Evolutionary conservation across 495 filamentous ascomycete genomes (phyloP).

Genomic region (Alectoria sarmentosa): DNA sequence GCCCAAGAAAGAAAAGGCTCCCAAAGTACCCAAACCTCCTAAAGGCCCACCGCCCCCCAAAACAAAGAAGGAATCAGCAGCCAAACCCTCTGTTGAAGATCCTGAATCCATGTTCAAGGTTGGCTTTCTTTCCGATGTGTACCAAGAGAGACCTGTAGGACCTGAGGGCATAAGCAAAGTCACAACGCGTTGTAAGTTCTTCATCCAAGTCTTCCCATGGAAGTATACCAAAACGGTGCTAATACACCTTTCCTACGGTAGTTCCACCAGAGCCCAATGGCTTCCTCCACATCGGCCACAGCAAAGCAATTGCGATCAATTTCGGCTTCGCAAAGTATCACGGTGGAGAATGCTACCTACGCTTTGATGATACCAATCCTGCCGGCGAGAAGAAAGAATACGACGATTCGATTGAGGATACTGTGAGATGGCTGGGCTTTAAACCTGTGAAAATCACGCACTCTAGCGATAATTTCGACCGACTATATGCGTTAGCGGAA

Average conservation of each 20-base stretch:
- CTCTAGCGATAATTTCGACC: constrained; percentile 76
- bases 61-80: constrained; percentile 21
- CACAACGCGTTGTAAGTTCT: constrained; percentile 18
- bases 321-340: constrained; percentile 90
- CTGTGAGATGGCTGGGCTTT: constrained; percentile 77
- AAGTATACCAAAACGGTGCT: background rate
- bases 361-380: constrained; percentile 81
- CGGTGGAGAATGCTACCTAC: constrained; percentile 63
- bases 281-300: constrained; percentile 82
- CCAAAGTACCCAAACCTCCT: constrained; percentile 5
- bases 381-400: constrained; percentile 75
- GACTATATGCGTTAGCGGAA: constrained; percentile 81
- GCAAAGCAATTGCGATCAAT: constrained; percentile 95
- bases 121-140: constrained; percentile 76
- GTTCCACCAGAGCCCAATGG: constrained; percentile 87
- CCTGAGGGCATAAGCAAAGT: constrained; percentile 48
- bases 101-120: constrained; percentile 74
- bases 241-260: constrained; percentile 26
- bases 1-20: constrained; percentile 22
- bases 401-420: constrained; percentile 70
- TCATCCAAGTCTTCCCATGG: background rate
- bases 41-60: constrained; percentile 16
- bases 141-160: constrained; percentile 63
- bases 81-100: constrained; percentile 47
- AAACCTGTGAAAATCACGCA: constrained; percentile 72